Conservation (phyloP, 495 filamentous ascomycete genomes). For the Podospora didyma region DNA sequence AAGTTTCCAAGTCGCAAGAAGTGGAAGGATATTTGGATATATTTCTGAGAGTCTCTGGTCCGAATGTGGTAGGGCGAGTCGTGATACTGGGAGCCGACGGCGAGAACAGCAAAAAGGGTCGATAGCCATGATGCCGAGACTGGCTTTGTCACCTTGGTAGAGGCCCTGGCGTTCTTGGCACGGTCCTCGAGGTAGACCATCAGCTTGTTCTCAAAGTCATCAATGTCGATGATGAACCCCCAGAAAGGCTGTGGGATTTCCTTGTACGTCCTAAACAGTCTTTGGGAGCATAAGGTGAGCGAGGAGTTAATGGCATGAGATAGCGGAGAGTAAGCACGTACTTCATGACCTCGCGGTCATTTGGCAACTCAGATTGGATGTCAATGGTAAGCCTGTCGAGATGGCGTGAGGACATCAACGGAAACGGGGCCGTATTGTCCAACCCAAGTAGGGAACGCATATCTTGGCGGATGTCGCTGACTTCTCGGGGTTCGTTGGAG, state of each 20-base stretch:
- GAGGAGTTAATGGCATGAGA: background rate
- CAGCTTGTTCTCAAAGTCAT: constrained; percentile 60
- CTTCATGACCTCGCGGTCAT: constrained; percentile 59
- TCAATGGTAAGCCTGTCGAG: constrained; percentile 66
- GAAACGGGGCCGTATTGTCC: constrained; percentile 82
- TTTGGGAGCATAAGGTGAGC: constrained; percentile 24
- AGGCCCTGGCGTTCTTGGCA: constrained; percentile 47
- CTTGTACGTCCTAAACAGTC: constrained; percentile 68
- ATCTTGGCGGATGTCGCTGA: constrained; percentile 51
- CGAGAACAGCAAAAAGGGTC: constrained; percentile 73
- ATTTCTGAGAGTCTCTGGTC: constrained; percentile 48
- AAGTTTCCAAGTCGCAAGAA: constrained; percentile 53
- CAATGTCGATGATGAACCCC: constrained; percentile 69
- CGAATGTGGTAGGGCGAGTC: constrained; percentile 57
- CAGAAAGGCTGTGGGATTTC: constrained; percentile 76
- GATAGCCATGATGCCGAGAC: constrained; percentile 67
- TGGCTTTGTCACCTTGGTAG: constrained; percentile 44
- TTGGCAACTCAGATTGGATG: constrained; percentile 61
- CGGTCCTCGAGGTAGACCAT: constrained; percentile 65
- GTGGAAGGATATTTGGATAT: constrained; percentile 55
- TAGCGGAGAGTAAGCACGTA: constrained; percentile 19
- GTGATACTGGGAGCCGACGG: constrained; percentile 78
- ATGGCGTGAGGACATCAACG: constrained; percentile 71
- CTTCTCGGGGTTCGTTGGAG: constrained; percentile 41
- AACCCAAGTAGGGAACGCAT: constrained; percentile 78